phyloP scores from a whole-genome alignment of 768 basidiomycete species.

The Naematelia encephala region DNA sequence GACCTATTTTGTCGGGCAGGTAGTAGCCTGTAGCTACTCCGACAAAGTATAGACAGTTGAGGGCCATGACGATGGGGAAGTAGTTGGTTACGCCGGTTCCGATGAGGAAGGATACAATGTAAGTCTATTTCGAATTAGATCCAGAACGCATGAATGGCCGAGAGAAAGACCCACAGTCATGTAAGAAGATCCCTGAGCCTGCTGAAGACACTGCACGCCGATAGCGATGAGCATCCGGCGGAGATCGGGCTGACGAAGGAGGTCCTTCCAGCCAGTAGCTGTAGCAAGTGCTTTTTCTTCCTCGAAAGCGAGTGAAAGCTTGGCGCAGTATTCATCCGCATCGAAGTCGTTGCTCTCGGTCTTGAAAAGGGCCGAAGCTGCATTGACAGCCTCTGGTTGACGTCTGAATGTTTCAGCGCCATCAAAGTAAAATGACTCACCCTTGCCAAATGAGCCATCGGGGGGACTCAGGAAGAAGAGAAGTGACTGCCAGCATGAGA shows the following conservation, averaged over 20 bases:
- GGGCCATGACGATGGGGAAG: constrained; percentile 27
- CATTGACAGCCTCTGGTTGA: constrained; percentile 14
- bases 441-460: constrained; percentile 24
- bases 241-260: constrained; percentile 14
- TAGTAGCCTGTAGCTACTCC: constrained; percentile 3
- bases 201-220: constrained; percentile 27
- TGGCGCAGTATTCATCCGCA: constrained; percentile 20
- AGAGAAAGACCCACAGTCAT: no score
- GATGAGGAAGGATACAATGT: neutral
- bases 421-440: neutral
- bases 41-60: constrained; percentile 20
- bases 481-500: constrained; percentile 13
- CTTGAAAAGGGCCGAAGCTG: constrained; percentile 14
- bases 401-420: neutral
- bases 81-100: constrained; percentile 18
- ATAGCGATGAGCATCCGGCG: constrained; percentile 26
- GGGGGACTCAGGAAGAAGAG: constrained; percentile 20
- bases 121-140: neutral
- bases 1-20: constrained; percentile 11
- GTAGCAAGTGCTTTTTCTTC: constrained; percentile 13
- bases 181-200: constrained; percentile 24
- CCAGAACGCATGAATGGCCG: constrained; percentile 1
- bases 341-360: constrained; percentile 20
- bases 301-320: constrained; percentile 27
- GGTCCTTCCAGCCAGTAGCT: constrained; percentile 9